These are phyloP conservation scores for Pyrenophora seminiperda DNA, from an alignment of 2,329 filamentous ascomycete species.

Conservation along the genomic window DNA sequence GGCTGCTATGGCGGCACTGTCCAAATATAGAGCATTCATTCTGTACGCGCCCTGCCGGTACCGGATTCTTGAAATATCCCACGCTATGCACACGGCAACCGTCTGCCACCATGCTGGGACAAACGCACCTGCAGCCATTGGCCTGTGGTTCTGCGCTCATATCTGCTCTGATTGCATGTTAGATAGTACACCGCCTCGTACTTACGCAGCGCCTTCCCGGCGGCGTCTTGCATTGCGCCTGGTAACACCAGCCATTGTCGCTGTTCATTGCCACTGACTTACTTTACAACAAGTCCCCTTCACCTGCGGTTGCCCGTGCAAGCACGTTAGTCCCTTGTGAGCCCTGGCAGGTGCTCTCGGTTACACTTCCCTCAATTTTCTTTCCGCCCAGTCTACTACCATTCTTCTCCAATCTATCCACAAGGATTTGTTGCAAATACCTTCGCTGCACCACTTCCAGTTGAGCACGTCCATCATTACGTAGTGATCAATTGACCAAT, in stretches of 20 bases:
- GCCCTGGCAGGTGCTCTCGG: constrained; percentile 4
- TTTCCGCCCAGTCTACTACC: not conserved
- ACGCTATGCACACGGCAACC: constrained; percentile 12
- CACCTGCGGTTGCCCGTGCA: constrained; percentile 14
- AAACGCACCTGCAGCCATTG: constrained; percentile 9
- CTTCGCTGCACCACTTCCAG: not conserved
- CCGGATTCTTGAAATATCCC: not conserved
- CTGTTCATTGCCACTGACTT: constrained; percentile 11
- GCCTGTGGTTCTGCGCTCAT: constrained; percentile 8
- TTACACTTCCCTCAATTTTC: constrained; percentile 1
- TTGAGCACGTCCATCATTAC: not conserved
- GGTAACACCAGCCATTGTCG: constrained; percentile 13
- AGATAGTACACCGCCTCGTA: constrained; percentile 23
- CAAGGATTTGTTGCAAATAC: not conserved
- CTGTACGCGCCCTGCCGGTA: constrained; percentile 1
- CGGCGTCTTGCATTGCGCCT: constrained; percentile 19
- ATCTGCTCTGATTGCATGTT: constrained; percentile 15
- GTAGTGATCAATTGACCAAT: not conserved
- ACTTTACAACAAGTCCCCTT: constrained; percentile 14
- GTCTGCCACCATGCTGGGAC: constrained; percentile 6
- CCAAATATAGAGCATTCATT: not conserved
- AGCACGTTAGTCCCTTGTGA: not conserved
- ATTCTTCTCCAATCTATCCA: not conserved
- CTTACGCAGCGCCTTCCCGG: constrained; percentile 14
- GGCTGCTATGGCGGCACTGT: not conserved